Conservation (phyloP, 176 grass and related monocot species). For the Musa schizocarpa region DNA sequence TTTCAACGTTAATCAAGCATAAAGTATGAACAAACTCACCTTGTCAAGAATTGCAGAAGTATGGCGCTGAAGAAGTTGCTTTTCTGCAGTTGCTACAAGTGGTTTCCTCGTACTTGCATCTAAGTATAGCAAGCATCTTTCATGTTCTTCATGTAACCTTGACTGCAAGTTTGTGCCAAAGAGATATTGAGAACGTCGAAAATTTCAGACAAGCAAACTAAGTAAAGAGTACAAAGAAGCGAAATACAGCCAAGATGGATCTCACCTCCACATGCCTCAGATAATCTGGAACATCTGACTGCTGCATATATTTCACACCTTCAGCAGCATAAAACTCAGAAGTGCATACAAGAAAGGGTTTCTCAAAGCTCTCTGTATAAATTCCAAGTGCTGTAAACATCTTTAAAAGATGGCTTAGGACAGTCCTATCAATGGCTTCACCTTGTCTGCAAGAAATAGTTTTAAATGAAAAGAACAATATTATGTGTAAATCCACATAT, state of each 20-base stretch:
- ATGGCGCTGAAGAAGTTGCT: slow-evolving; percentile 80
- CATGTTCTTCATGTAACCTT: slow-evolving; percentile 98
- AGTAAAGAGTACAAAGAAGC: neutral
- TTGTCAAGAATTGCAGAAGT: slow-evolving; percentile 97
- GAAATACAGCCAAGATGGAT: neutral
- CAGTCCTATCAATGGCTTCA: slow-evolving; percentile 90
- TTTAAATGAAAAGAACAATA: neutral
- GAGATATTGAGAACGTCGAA: neutral
- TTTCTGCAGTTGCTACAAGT: slow-evolving; percentile 80
- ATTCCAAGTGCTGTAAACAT: slow-evolving; percentile 97
- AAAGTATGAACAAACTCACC: slow-evolving; percentile 24
- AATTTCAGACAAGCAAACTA: slow-evolving; percentile 1
- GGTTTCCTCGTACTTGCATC: slow-evolving; percentile 80
- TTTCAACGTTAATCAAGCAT: neutral
- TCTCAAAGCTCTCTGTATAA: slow-evolving; percentile 88
- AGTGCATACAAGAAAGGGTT: slow-evolving; percentile 76
- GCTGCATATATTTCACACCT: slow-evolving; percentile 98
- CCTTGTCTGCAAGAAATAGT: slow-evolving; percentile 51
- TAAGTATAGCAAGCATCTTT: slow-evolving; percentile 92
- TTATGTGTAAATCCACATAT: neutral
- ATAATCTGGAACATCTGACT: slow-evolving; percentile 95
- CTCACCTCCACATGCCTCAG: slow-evolving; percentile 87
- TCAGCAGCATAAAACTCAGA: slow-evolving; percentile 97
- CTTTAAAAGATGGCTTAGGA: slow-evolving; percentile 97
- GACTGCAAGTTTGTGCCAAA: slow-evolving; percentile 43